Base-by-base conservation (phyloP, 495 filamentous ascomycete genomes). In the Aspergillus conjunctus region DNA sequence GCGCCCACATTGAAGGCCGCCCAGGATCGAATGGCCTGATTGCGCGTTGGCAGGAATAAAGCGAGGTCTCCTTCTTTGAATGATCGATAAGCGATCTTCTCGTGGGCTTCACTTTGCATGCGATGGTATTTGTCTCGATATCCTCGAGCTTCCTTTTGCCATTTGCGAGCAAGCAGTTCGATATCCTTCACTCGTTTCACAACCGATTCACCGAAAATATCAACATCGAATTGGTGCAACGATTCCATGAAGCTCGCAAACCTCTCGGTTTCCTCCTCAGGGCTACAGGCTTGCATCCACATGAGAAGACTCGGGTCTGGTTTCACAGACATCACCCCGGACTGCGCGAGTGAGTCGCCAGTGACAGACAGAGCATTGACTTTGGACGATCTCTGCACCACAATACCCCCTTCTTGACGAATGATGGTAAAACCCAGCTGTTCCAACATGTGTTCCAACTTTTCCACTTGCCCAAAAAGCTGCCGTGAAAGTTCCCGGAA, bases 51-150 rank as follows among this genome's bases (percentile, higher is more conserved):
- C 12, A 98, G 80, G 79, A 99, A 99, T 10, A 99, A 81, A 21
- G 93, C 95, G 15, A 99, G 83, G 68, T 99, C 94, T 14, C 93
- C 93, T 72, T 96, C 91, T 69, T 97, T 98, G 81, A 98, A 99
- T 18, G 91, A 86, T 50, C 89, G 88, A 70, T 91, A 96, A n/a
- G 95, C 92, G 65, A 99, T 97, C 73, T 97, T 97, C 56, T 97
- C 91, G 61, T 96, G 91, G 1, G 92, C 86, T 68, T 99, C 94
- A 64, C 88, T 88, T 61, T 95, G 91, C 15, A 85, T 75, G n/a
- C 84, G 80, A 59, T 95, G 89, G 18, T 91, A 87, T 66, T 93
- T 94, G 48, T 98, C 94, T 22, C 93, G 86, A 68, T 97, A 97
- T 2, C 82, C 83, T 8, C 89, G 84, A 30, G 90, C 87, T 71